phyloP scores from a whole-genome alignment of 305 asterid genomes.

The Fraxinus floribunda region DNA sequence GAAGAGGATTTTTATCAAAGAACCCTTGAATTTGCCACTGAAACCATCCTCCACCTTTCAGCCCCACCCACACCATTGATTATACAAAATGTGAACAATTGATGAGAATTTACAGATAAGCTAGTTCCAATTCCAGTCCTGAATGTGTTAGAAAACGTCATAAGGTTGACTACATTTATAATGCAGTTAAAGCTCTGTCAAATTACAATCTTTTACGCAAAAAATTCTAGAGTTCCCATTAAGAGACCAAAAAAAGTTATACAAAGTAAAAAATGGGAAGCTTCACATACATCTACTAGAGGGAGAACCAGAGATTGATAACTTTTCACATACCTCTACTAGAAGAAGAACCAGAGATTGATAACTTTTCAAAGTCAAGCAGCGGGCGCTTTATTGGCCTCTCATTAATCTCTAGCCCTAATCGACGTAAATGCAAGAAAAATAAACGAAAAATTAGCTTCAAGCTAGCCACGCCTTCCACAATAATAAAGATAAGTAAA shows the following conservation, averaged over 20 bases:
- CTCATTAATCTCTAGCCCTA: slow-evolving; percentile 88
- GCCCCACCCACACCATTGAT: not conserved
- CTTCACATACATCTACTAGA: not conserved
- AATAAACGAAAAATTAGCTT: not conserved
- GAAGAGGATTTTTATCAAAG: not conserved
- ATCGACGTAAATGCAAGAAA: not conserved
- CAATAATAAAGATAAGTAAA: not conserved
- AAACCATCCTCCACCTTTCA: not conserved
- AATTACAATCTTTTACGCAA: not conserved
- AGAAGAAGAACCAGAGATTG: slow-evolving; percentile 62
- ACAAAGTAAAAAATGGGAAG: not conserved
- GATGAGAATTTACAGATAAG: not conserved
- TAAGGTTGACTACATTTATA: not conserved
- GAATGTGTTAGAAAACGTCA: not conserved
- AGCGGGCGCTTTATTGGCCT: slow-evolving; percentile 68
- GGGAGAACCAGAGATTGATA: too few relatives aligned
- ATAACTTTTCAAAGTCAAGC: slow-evolving; percentile 67
- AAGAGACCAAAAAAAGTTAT: not conserved
- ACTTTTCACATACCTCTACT: slow-evolving; percentile 44
- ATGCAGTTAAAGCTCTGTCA: not conserved
- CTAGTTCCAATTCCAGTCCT: not conserved
- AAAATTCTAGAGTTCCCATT: not conserved
- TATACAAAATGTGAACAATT: not conserved
- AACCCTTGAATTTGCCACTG: not conserved
- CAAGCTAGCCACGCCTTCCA: not conserved